Evolutionary conservation across 768 basidiomycete species (phyloP).

Genomic region (Chlorophyllum brunneum): DNA sequence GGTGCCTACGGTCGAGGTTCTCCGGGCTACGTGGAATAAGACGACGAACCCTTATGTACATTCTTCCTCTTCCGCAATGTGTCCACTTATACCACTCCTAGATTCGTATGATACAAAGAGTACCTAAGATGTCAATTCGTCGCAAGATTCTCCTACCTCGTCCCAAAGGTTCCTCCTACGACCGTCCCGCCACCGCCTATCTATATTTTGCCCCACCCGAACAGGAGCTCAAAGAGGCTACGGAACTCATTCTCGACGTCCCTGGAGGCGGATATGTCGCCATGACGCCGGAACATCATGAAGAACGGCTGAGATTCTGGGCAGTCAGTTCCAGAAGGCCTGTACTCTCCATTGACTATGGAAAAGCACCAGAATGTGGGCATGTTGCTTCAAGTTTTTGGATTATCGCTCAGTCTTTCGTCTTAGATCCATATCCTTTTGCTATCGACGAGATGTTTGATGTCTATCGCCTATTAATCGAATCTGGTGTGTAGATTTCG

Average conservation of each 20-base stretch:
- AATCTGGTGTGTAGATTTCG: conserved; percentile 44
- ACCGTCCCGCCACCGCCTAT: conserved; percentile 78
- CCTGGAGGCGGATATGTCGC: conserved; percentile 97
- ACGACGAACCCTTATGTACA: conserved; percentile 87
- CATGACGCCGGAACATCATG: conserved; percentile 95
- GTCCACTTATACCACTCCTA: conserved; percentile 23
- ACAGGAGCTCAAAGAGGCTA: conserved; percentile 55
- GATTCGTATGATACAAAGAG: conserved; percentile 61
- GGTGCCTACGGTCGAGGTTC: conserved; percentile 93
- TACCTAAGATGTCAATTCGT: conserved; percentile 60
- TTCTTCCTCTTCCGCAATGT: conserved; percentile 11
- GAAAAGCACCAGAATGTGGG: conserved; percentile 94
- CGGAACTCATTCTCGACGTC: conserved; percentile 86
- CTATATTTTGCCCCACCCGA: conserved; percentile 78
- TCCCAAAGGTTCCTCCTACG: conserved; percentile 69
- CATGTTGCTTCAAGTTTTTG: conserved; percentile 1
- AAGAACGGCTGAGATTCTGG: conserved; percentile 89
- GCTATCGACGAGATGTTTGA: conserved; percentile 96
- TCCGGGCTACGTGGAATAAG: conserved; percentile 96
- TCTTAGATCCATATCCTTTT: conserved; percentile 90
- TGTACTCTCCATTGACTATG: conserved; percentile 87
- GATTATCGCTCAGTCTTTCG: background rate
- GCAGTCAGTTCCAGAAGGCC: conserved; percentile 73
- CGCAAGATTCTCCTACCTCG: conserved; percentile 82
- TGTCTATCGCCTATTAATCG: conserved; percentile 74